Evolutionary conservation across 805 yeast species (phyloP).

Genomic region (Candida insectalens): DNA sequence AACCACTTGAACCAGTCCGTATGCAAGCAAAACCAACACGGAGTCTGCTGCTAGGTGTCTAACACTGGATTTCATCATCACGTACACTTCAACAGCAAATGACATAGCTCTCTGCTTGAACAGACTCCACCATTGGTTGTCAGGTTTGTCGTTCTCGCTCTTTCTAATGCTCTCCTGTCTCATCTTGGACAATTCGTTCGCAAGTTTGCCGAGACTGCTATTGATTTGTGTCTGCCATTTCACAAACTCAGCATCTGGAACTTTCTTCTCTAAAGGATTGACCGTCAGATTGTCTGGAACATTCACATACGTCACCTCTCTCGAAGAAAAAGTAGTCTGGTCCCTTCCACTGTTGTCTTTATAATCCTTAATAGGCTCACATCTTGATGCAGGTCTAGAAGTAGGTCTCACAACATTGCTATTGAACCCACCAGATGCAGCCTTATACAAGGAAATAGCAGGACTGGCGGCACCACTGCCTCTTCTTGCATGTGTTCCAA

Average conservation of each 20-base stretch:
- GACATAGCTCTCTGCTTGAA: not conserved
- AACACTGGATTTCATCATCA: constrained; percentile 5
- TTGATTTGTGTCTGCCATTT: constrained; percentile 49
- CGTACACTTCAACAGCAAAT: constrained; percentile 5
- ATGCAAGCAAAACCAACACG: constrained; percentile 8
- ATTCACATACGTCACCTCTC: not conserved
- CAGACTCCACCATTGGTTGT: not conserved
- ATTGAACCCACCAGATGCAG: constrained; percentile 22
- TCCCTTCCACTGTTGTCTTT: constrained; percentile 2
- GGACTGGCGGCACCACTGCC: constrained; percentile 11
- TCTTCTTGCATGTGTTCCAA: not conserved
- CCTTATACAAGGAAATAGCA: constrained; percentile 23
- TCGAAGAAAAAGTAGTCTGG: not conserved
- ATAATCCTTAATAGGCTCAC: constrained; percentile 8
- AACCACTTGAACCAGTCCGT: constrained; percentile 6
- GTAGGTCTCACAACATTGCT: constrained; percentile 20
- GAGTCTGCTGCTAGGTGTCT: constrained; percentile 17
- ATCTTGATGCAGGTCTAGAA: constrained; percentile 18
- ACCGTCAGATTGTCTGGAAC: constrained; percentile 16
- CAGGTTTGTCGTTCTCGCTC: not conserved
- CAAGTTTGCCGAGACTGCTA: constrained; percentile 33
- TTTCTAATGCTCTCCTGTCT: not conserved
- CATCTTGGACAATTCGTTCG: constrained; percentile 26
- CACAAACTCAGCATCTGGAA: too few relatives aligned
- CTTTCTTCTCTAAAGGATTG: too few relatives aligned